Evolutionary conservation across 345 rosid genomes (phyloP), one percentile per base, ranked within the genome.

Genomic region (Corymbia maculata): DNA sequence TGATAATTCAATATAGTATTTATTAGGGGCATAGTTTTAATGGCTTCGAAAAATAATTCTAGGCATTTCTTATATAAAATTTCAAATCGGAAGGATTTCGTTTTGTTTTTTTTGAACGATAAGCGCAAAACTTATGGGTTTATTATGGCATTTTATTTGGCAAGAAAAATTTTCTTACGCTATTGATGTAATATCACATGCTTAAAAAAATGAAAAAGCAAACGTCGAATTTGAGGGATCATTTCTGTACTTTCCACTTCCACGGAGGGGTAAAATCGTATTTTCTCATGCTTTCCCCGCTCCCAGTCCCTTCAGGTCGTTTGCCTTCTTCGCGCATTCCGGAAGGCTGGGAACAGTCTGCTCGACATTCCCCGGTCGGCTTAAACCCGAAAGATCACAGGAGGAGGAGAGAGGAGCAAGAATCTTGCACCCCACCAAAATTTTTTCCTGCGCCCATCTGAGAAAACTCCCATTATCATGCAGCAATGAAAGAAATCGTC

Each of bases 61-160:
- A 13, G 68, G 15, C 32, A 59, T 59, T 11, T 5, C 68, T 28
- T 6, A 61, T 61, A 28, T n/a, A 61, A 61, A 61, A 28, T 61
- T 28, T 61, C 11, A 11, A 28, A 61, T 0, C 0, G 0, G 0
- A 61, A 26, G 4, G 4, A 26, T 61, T 26, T 61, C 32, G 1
- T 61, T 1, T 61, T 61, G 15, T 61, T 36, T 36, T 36, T 61
- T 61, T 61, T 61, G 30, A 5, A 59, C 68, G 2, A 1, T 61
- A 61, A 61, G 68, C 1, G 15, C 15, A 4, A 61, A 61, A 61
- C 4, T 12, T 26, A 1, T 61, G 32, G 32, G 7, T 61, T 61
- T 0, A 61, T 26, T 7, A 28, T 26, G 4, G 7, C 26, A 36
- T 36, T 36, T 36, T 36, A 36, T 36, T 36, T 36, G 42, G 42